Evolutionary conservation across 305 asterid genomes (phyloP).

Genomic region (Fraxinus sp.): DNA sequence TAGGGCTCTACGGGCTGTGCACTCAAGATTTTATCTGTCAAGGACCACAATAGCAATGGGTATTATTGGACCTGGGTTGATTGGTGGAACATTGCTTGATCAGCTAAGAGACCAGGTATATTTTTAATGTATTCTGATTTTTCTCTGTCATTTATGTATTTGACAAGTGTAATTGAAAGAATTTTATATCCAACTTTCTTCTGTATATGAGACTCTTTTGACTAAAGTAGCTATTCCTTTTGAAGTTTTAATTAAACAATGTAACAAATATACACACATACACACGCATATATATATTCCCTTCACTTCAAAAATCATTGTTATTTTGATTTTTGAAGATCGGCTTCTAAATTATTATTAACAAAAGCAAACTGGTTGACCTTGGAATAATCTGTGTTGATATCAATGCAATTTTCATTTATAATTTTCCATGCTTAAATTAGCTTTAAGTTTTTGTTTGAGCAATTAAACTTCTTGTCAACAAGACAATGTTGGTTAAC

Average conservation of each 20-base stretch:
- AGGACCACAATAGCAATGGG: constrained; percentile 94
- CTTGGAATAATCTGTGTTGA: background rate
- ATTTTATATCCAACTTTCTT: background rate
- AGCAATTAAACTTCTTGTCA: background rate
- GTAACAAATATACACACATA: background rate
- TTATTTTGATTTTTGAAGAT: background rate
- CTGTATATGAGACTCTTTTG: background rate
- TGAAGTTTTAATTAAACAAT: background rate
- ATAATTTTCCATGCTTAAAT: background rate
- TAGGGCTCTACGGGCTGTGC: constrained; percentile 94
- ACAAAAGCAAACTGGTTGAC: background rate
- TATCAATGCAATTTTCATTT: background rate
- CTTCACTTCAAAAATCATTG: background rate
- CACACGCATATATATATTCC: background rate
- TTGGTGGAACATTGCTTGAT: constrained; percentile 91
- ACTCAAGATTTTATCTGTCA: constrained; percentile 88
- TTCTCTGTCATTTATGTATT: constrained; percentile 7
- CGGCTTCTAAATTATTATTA: background rate
- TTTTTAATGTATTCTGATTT: background rate
- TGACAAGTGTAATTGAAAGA: background rate
- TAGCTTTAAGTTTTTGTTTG: background rate
- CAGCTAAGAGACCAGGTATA: constrained; percentile 93
- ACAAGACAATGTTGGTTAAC: background rate
- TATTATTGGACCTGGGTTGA: constrained; percentile 91
- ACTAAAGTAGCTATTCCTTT: background rate